Evolutionary conservation across 768 basidiomycete genomes (phyloP).

Genomic region (Psilocybe azurescens): DNA sequence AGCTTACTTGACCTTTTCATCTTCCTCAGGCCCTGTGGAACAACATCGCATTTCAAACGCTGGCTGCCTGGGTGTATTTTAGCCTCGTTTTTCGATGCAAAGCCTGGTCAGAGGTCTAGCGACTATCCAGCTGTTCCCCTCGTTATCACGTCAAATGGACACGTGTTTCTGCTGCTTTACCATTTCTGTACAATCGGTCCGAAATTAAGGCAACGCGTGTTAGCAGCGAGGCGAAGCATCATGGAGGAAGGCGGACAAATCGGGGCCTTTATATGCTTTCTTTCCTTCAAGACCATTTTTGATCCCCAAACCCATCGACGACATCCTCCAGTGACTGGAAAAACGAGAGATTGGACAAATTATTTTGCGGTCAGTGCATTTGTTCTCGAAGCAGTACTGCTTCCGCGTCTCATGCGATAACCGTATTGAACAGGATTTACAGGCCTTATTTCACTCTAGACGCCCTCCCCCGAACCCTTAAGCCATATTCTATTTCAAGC

Average conservation of each 20-base stretch:
- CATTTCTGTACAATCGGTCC: constrained; percentile 20
- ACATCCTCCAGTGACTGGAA: neutral
- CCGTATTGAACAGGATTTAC: neutral
- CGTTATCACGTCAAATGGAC: constrained; percentile 15
- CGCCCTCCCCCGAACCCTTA: neutral
- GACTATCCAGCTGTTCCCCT: constrained; percentile 4
- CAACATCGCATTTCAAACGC: neutral
- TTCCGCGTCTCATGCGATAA: neutral
- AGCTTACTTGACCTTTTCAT: neutral
- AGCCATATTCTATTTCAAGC: constrained; percentile 3
- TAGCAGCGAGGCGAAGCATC: constrained; percentile 25
- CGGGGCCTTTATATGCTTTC: constrained; percentile 16
- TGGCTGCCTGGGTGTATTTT: neutral
- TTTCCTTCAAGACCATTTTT: constrained; percentile 6
- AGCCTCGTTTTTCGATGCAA: constrained; percentile 1
- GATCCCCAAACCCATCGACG: constrained; percentile 7
- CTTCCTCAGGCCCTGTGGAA: neutral
- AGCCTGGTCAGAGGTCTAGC: neutral
- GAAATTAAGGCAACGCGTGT: constrained; percentile 24
- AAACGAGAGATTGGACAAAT: neutral
- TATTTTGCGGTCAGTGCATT: neutral
- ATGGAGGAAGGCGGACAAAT: constrained; percentile 22
- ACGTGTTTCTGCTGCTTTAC: constrained; percentile 18
- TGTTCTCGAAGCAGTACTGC: neutral
- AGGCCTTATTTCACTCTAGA: neutral